These are phyloP conservation scores for Colletotrichum horii DNA, from an alignment of 2,329 filamentous ascomycete species.

Conservation along the genomic window DNA sequence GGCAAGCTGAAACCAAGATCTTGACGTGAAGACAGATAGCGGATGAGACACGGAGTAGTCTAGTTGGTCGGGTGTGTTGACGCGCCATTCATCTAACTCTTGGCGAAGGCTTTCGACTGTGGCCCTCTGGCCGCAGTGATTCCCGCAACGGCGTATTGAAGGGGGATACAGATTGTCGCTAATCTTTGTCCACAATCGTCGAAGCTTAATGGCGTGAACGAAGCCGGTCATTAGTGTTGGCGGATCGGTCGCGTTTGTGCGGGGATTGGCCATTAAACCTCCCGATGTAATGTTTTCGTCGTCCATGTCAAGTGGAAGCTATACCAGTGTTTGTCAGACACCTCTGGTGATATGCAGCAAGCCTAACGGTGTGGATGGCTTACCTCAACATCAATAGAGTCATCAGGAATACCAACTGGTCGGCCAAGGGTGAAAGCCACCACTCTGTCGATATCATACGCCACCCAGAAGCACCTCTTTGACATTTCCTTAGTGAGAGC, in stretches of 20 bases:
- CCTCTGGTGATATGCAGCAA: fast-evolving
- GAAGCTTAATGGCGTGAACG: conserved; percentile 33
- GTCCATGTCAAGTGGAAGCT: conserved; percentile 34
- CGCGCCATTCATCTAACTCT: conserved; percentile 26
- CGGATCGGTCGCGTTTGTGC: conserved; percentile 10
- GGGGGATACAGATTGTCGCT: conserved; percentile 27
- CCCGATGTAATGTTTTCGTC: conserved; percentile 29
- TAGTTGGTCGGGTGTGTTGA: conserved; percentile 27
- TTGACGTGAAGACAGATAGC: conserved; percentile 38
- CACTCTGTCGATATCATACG: conserved; percentile 36
- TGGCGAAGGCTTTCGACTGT: neutral
- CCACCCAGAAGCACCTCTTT: conserved; percentile 36
- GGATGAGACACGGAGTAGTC: conserved; percentile 14
- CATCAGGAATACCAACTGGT: conserved; percentile 29
- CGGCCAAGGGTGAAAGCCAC: conserved; percentile 35
- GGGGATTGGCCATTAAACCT: conserved; percentile 25
- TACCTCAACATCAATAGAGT: conserved; percentile 33
- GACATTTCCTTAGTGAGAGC: conserved; percentile 30
- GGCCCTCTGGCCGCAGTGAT: neutral
- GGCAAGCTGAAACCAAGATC: conserved; percentile 41
- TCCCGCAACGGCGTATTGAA: neutral
- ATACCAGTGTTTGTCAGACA: neutral
- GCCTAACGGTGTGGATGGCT: neutral
- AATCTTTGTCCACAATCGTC: conserved; percentile 33
- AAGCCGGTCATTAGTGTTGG: conserved; percentile 33